Conservation (phyloP, 495 filamentous ascomycete species). For the Penicillium odoratum region DNA sequence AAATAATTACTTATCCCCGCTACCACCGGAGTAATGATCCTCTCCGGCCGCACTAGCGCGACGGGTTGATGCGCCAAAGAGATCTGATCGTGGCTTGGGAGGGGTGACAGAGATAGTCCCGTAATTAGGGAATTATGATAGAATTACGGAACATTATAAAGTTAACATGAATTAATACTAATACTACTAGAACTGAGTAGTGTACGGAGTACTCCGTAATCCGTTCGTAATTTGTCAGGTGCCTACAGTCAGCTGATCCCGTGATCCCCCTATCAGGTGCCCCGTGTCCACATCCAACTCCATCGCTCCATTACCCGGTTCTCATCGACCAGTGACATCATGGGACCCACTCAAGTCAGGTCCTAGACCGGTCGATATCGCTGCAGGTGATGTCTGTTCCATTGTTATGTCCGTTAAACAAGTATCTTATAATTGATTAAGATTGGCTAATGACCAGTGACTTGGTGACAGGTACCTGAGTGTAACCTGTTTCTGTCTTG, state of each 20-base stretch:
- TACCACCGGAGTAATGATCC: conserved; percentile 26
- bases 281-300: neutral
- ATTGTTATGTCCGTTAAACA: conserved; percentile 2
- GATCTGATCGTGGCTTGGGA: conserved; percentile 21
- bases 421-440: conserved; percentile 1
- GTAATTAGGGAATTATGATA: neutral
- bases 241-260: conserved; percentile 6
- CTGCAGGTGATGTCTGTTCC: conserved; percentile 18
- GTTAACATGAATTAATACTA: too few species aligned
- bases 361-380: conserved; percentile 36
- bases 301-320: conserved; percentile 11
- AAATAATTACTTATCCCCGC: neutral
- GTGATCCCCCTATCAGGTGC: conserved; percentile 25
- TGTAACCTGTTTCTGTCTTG: conserved; percentile 5
- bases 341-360: conserved; percentile 19
- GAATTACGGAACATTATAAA: too few species aligned
- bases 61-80: conserved; percentile 22
- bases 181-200: too few species aligned
- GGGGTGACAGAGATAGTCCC: neutral
- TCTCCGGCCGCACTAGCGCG: conserved; percentile 21
- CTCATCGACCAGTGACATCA: conserved; percentile 26
- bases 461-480: conserved; percentile 11
- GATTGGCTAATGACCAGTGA: neutral
- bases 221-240: neutral
- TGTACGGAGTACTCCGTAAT: neutral